Percentiles rank a stretch among this genome's conserved stretches.
phyloP scores from a whole-genome alignment of 2,329 filamentous ascomycete species.

The Claviceps citrina region DNA sequence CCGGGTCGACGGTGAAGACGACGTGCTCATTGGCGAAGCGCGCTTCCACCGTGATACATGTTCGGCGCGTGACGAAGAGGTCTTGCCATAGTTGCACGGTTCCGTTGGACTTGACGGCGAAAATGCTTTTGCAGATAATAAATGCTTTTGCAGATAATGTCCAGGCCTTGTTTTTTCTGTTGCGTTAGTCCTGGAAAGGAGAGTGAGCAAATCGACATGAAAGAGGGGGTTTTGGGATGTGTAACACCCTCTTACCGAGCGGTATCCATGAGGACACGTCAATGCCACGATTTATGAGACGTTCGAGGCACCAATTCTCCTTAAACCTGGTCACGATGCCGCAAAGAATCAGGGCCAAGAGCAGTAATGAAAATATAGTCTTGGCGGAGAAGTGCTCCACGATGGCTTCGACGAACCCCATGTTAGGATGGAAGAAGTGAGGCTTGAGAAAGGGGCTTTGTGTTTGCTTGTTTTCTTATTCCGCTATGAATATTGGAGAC shows the following conservation, averaged over 20 bases:
- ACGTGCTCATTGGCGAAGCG: constrained; percentile 35
- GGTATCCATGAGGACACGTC: constrained; percentile 24
- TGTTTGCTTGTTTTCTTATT: neutral
- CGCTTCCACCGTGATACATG: constrained; percentile 44
- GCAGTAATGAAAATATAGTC: constrained; percentile 21
- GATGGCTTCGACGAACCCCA: constrained; percentile 36
- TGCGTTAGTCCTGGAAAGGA: neutral
- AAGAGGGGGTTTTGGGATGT: too few relatives aligned
- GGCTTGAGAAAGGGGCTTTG: neutral
- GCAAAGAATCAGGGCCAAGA: constrained; percentile 23
- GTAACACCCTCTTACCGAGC: constrained; percentile 25
- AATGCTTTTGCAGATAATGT: constrained; percentile 46
- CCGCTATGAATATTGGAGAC: neutral
- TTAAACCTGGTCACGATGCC: constrained; percentile 23
- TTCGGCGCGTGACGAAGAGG: constrained; percentile 27
- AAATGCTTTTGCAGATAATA: constrained; percentile 38
- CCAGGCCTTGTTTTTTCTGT: constrained; percentile 32
- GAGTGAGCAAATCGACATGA: neutral
- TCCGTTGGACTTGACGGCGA: constrained; percentile 33
- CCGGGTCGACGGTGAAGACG: constrained; percentile 35
- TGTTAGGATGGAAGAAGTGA: constrained; percentile 10
- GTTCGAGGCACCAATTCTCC: constrained; percentile 28
- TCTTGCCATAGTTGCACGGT: constrained; percentile 47
- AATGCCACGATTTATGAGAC: constrained; percentile 29
- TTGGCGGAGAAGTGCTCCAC: constrained; percentile 29